Percentiles rank a stretch among this genome's conserved stretches.
Evolutionary conservation across 2,329 filamentous ascomycete species (phyloP).

Genomic region (Cladophialophora exuberans): DNA sequence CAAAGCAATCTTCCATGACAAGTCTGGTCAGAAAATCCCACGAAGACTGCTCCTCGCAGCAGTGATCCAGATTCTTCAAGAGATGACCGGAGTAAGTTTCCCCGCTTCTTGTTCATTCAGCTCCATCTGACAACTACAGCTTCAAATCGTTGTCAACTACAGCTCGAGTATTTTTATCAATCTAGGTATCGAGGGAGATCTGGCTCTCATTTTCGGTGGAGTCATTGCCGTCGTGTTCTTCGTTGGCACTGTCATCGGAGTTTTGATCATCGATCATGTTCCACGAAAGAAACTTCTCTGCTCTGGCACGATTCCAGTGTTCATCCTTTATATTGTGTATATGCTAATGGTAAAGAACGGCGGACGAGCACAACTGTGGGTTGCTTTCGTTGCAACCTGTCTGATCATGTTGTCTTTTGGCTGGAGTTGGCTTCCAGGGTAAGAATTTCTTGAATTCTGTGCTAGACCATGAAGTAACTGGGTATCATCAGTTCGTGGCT

Average conservation of each 20-base stretch:
- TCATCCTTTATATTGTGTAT: conserved; percentile 11
- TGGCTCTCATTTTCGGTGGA: conserved; percentile 10
- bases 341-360: conserved; percentile 8
- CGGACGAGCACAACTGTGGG: conserved; percentile 13
- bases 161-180: conserved; percentile 13
- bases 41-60: conserved; percentile 3
- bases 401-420: conserved; percentile 11
- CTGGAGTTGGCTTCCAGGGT: conserved; percentile 52
- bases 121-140: neutral
- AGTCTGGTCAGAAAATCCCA: conserved; percentile 8
- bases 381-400: conserved; percentile 14
- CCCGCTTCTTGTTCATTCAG: neutral
- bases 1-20: conserved; percentile 5
- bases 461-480: no score
- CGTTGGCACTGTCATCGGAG: conserved; percentile 8
- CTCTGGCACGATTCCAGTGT: conserved; percentile 54
- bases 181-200: conserved; percentile 6
- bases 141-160: conserved; percentile 17
- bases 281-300: conserved; percentile 67
- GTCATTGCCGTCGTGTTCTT: conserved; percentile 9
- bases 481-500: conserved; percentile 39
- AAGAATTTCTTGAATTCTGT: no score
- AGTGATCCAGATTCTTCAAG: conserved; percentile 14
- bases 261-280: conserved; percentile 68
- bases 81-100: conserved; percentile 10